These are phyloP conservation scores for Zygotorulaspora sp. DNA, from an alignment of 805 yeast species.

Conservation along the genomic window DNA sequence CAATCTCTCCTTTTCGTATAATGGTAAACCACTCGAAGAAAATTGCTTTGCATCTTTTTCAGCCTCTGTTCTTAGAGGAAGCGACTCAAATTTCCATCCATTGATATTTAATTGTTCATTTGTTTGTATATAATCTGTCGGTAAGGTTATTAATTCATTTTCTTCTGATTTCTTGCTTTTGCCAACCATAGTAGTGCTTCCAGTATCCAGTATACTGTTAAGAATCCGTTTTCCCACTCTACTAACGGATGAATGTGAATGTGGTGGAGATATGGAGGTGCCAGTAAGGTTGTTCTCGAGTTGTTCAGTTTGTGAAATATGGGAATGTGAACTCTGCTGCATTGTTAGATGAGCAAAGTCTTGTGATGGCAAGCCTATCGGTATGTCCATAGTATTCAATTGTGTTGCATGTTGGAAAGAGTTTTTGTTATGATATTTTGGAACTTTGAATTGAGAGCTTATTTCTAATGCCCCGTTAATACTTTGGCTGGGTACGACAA, in stretches of 20 bases:
- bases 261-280: conserved; percentile 1
- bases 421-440: conserved; percentile 34
- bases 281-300: neutral
- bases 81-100: conserved; percentile 34
- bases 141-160: conserved; percentile 6
- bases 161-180: conserved; percentile 15
- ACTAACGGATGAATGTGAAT: conserved; percentile 7
- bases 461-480: conserved; percentile 33
- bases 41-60: conserved; percentile 19
- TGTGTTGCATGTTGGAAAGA: conserved; percentile 32
- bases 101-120: conserved; percentile 23
- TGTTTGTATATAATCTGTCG: conserved; percentile 3
- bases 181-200: neutral
- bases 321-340: neutral
- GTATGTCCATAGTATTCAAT: conserved; percentile 25
- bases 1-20: conserved; percentile 33
- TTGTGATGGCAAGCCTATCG: conserved; percentile 21
- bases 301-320: neutral
- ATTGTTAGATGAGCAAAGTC: neutral
- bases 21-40: conserved; percentile 43
- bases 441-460: conserved; percentile 30
- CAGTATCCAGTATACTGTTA: conserved; percentile 21
- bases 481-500: conserved; percentile 31
- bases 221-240: conserved; percentile 25
- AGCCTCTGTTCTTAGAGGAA: conserved; percentile 26